phyloP scores from a whole-genome alignment of 2,329 filamentous ascomycete genomes.

The Grosmannia serpens region DNA sequence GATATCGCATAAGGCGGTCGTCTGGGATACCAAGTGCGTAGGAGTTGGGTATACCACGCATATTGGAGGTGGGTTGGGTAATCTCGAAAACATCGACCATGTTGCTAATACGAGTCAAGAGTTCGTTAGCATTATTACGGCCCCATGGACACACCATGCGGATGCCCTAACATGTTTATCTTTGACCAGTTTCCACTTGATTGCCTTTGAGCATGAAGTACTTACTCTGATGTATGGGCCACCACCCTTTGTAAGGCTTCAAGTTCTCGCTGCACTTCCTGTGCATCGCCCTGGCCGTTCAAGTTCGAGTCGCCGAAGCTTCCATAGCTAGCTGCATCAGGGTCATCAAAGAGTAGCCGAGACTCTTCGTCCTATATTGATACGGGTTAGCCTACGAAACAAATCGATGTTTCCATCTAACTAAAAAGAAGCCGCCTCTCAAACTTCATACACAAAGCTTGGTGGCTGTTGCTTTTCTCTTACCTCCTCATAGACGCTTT shows the following conservation, averaged over 20 bases:
- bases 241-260: slow-evolving; percentile 55
- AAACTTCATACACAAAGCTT: neutral
- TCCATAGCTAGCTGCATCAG: slow-evolving; percentile 47
- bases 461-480: slow-evolving; percentile 6
- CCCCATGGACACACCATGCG: neutral
- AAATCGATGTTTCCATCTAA: no score
- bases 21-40: slow-evolving; percentile 44
- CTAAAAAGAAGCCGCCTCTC: neutral
- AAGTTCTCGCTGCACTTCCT: slow-evolving; percentile 51
- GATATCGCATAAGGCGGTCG: slow-evolving; percentile 44
- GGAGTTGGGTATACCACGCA: slow-evolving; percentile 23
- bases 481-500: slow-evolving; percentile 45
- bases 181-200: neutral
- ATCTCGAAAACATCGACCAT: slow-evolving; percentile 60
- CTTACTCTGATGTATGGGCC: slow-evolving; percentile 52
- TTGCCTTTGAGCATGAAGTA: neutral
- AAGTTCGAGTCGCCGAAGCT: slow-evolving; percentile 48
- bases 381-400: neutral
- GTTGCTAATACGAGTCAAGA: slow-evolving; percentile 32
- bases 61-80: slow-evolving; percentile 36
- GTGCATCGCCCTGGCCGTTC: slow-evolving; percentile 44
- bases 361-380: slow-evolving; percentile 40
- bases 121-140: neutral
- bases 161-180: neutral
- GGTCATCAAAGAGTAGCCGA: slow-evolving; percentile 49